Base-by-base conservation (phyloP, 306 rosid genomes). In the Arachis stenosperma region DNA sequence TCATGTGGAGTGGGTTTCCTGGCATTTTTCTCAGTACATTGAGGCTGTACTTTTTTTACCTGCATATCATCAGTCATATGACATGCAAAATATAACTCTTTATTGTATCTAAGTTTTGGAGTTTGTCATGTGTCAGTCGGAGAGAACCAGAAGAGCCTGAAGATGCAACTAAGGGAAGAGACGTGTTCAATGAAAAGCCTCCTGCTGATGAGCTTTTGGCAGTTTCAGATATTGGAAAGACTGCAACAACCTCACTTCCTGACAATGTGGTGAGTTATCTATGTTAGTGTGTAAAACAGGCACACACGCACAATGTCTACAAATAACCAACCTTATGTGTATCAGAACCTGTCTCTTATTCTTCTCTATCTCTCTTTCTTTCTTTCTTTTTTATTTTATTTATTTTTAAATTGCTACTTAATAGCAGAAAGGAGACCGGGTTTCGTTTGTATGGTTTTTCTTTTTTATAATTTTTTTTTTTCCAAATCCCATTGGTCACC, bases 71-170 rank as follows among this genome's bases (percentile, higher is more conserved):
- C 61, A 17, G 50, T 67, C 15, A 47, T 80, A 65, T 70, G 36
- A 7, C 51, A 61, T 52, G 70, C 65, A 27, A 65, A 74, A 33
- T 65, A 57, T 44, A 44, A 59, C 52, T 73, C 76, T 67, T 41
- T 27, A 17, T 69, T 14, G 52, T 54, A 61, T 69, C 65, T 73
- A 37, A 85, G 67, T 55, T 73, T 67, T 63, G 79, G 79, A 37
- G 12, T 67, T 50, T 69, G 48, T 65, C 73, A 10, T 81, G 52
- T 62, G 9, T 66, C 57, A 94, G 99, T 88, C 95, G 88, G 76
- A 89, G 99, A 84, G 97, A 94, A 76, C 99, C 99, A 2, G 99
- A 94, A 90, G 99, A 94, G 87, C 97, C 99, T 44, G 99, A 94
- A 85, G 99, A 94, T 83, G 96, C 99, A 61, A 91, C 95, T 14